Evolutionary conservation across 2,329 filamentous ascomycete genomes (phyloP), one percentile per base, ranked within the genome.

Genomic region (Penicillium janthinellum): DNA sequence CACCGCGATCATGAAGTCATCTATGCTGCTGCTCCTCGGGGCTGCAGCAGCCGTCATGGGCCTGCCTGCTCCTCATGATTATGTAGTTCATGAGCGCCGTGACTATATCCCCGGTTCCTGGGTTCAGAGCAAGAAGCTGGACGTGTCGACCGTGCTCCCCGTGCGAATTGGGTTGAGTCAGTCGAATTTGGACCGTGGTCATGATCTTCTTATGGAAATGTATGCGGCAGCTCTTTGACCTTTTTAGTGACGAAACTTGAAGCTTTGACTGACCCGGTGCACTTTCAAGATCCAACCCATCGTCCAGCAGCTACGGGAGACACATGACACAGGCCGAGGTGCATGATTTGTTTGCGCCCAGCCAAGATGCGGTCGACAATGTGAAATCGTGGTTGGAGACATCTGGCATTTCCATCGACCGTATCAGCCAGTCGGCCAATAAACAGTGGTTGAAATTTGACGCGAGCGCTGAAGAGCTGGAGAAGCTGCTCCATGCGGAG

Each of bases 361-460:
- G 66, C 12, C 49, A 69, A 17, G 67, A 70, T 14, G 67, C 66
- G 1, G 68, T 72, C 12, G 64, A 70, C 39, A 63, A 64, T 10
- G 73, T 77, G 4, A 66, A 65, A 44, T 51, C 58, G 15, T 74
- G 72, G 72, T 48, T 74, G 7, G 64, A 70, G n/a, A 63, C 56
- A 2, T 61, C 69, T 12, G 71, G 72, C 1, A 67, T 75, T 44
- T 44, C 64, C 6, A 20, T 53, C 8, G 52, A 65, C n/a, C 70
- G 71, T 1, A 55, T 75, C 35, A 64, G 64, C 1, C 70, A 70
- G 17, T 73, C 72, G 0, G 56, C 59, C 28, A 75, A 75, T 57
- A 71, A 71, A 47, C 71, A 74, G 47, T 80, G 78, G 77, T 67
- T 80, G 3, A 72, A 75, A 12, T 79, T 81, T 57, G 71, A 77